phyloP scores from a whole-genome alignment of 2,329 filamentous ascomycete species.

The Nothomitra cinnamomea region DNA sequence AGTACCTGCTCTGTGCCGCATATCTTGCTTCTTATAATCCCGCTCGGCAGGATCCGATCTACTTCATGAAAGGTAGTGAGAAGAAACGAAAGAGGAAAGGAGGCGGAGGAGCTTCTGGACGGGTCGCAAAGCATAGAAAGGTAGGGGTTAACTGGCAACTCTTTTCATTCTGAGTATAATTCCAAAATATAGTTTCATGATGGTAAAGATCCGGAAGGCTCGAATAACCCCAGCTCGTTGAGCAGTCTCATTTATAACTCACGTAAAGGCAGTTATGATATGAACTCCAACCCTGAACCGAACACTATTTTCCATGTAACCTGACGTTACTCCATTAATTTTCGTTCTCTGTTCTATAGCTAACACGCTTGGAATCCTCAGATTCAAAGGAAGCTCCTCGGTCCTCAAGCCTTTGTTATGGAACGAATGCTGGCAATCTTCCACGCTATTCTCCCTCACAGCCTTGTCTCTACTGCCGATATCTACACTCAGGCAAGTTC shows the following conservation, averaged over 20 bases:
- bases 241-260: background rate
- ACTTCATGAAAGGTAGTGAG: slow-evolving; percentile 57
- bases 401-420: slow-evolving; percentile 58
- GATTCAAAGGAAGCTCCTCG: slow-evolving; percentile 55
- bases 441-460: slow-evolving; percentile 40
- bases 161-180: background rate
- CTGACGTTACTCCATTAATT: background rate
- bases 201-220: background rate
- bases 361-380: background rate
- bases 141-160: slow-evolving; percentile 14
- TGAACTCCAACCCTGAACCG: too few relatives aligned
- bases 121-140: slow-evolving; percentile 21
- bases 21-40: slow-evolving; percentile 74
- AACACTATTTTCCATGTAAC: background rate
- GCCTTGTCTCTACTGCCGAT: slow-evolving; percentile 27
- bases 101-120: slow-evolving; percentile 23
- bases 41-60: slow-evolving; percentile 50
- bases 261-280: background rate
- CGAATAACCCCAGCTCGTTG: too few relatives aligned
- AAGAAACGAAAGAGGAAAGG: slow-evolving; percentile 31
- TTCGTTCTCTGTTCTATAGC: background rate
- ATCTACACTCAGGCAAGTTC: slow-evolving; percentile 23
- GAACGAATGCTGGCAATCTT: slow-evolving; percentile 69
- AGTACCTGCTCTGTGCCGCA: slow-evolving; percentile 56
- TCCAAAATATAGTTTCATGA: background rate